Base-by-base conservation (phyloP, 345 rosid genomes). In the Pistacia vera region DNA sequence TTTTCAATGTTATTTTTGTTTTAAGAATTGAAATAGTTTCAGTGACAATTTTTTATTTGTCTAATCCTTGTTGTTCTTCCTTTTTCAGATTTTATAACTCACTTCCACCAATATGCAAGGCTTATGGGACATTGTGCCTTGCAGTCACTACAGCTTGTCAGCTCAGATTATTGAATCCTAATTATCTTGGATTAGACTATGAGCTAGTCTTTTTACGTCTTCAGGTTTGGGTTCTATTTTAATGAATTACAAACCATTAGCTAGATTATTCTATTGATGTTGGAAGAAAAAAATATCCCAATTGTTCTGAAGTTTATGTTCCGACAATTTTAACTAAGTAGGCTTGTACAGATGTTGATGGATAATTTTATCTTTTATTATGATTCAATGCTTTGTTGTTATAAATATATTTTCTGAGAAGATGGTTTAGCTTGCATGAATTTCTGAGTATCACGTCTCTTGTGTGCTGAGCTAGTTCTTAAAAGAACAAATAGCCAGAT, bases 101-200 rank as follows among this genome's bases (percentile, higher is more conserved):
- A 55, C 97, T 93, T 75, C 99, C 98, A 51, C 98, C 98, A 0
- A 86, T 93, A 79, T 89, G 88, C 78, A 96, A 91, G 83, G 97
- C 89, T 79, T 93, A 88, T 82, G 99, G 98, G 73, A 96, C 99
- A 28, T 38, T 84, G 77, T 96, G 99, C 77, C 71, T 96, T 14
- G 73, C 84, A 70, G 70, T 78, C 77, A 91, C 99, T 11, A 58
- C 85, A 18, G 89, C 80, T 30, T 66, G 12, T 58, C 87, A 85
- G n/a, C 81, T 96, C 3, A 86, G 90, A 62, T 51, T 93, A 38
- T 52, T 83, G 66, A 0, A 82, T 80, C 81, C 77, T 35, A 0
- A 0, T 2, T 56, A 85, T 77, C 83, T 88, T 28, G 95, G 86
- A 13, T 81, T 91, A 57, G 0, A 81, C 18, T 88, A 88, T 81